Percentiles rank a stretch among this genome's conserved stretches.
These are phyloP conservation scores for Vitis labrusca DNA, from an alignment of 164 flowering plant genomes.

Conservation along the genomic window DNA sequence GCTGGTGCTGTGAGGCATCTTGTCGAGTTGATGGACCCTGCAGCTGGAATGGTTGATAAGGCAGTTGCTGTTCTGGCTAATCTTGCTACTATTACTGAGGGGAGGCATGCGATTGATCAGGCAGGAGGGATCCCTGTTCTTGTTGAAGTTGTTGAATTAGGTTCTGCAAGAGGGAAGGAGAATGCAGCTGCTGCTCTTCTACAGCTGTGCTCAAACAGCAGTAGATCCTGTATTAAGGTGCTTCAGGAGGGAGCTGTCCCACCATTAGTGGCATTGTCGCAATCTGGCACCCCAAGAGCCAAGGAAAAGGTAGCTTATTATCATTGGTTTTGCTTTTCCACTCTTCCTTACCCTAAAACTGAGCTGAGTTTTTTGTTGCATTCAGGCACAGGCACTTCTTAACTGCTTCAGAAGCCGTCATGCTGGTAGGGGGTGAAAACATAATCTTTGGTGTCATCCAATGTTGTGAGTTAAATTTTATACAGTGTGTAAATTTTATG, in stretches of 20 bases:
- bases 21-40: conserved; percentile 95
- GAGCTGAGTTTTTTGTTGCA: conserved; percentile 4
- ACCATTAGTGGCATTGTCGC: conserved; percentile 83
- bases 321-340: not conserved
- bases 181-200: conserved; percentile 94
- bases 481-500: conserved; percentile 30
- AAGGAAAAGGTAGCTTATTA: conserved; percentile 69
- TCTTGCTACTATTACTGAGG: conserved; percentile 86
- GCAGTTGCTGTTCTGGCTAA: conserved; percentile 98
- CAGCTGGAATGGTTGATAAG: conserved; percentile 95
- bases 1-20: conserved; percentile 85
- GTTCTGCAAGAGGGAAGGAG: conserved; percentile 95
- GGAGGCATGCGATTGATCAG: conserved; percentile 72
- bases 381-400: conserved; percentile 85
- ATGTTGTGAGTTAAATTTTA: conserved; percentile 19
- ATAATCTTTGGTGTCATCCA: not conserved
- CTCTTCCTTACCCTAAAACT: not conserved
- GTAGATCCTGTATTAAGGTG: conserved; percentile 66
- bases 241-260: conserved; percentile 98
- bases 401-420: conserved; percentile 71
- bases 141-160: conserved; percentile 94
- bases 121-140: conserved; percentile 80
- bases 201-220: conserved; percentile 74
- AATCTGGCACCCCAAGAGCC: conserved; percentile 92
- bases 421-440: conserved; percentile 61